A percentile compares a stretch with the other conserved stretches of the same genome.
Conservation (phyloP, 495 filamentous ascomycete species). For the Annulohypoxylon moriforme region DNA sequence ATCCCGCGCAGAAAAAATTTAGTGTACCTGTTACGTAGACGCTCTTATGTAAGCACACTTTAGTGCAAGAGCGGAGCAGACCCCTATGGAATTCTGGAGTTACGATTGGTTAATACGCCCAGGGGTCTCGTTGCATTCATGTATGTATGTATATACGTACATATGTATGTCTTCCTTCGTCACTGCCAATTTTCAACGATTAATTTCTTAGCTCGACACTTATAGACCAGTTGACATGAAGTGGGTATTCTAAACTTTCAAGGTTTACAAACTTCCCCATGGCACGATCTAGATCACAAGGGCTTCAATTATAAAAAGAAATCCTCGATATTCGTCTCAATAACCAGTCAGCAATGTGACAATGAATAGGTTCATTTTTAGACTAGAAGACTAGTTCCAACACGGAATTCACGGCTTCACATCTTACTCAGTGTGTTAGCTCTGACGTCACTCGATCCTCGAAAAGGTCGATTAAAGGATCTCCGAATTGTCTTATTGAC, state of each 20-base stretch:
- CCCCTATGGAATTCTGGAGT: slow-evolving; percentile 16
- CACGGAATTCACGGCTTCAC: slow-evolving; percentile 15
- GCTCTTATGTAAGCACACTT: slow-evolving; percentile 2
- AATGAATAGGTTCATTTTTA: slow-evolving; percentile 17
- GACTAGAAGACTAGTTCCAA: slow-evolving; percentile 1
- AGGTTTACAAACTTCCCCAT: slow-evolving; percentile 5
- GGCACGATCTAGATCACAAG: not conserved
- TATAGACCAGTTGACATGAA: not conserved
- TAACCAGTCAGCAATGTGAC: slow-evolving; percentile 2
- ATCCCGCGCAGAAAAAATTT: slow-evolving; percentile 16
- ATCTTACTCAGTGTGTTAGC: slow-evolving; percentile 19
- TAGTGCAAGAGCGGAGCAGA: not conserved
- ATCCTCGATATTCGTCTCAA: not conserved
- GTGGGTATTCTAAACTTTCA: not conserved
- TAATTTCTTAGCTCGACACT: slow-evolving; percentile 1
- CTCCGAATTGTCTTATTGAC: slow-evolving; percentile 3
- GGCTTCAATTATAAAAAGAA: not conserved
- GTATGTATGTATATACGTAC: not conserved
- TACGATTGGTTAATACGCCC: slow-evolving; percentile 4
- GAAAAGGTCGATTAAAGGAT: slow-evolving; percentile 14
- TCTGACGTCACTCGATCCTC: slow-evolving; percentile 36
- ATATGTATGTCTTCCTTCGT: slow-evolving; percentile 13
- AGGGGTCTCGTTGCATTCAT: not conserved
- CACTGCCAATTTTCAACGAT: not conserved
- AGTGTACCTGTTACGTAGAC: slow-evolving; percentile 6